phyloP scores from a whole-genome alignment of 2,329 filamentous ascomycete species.

The Didymella exigua region DNA sequence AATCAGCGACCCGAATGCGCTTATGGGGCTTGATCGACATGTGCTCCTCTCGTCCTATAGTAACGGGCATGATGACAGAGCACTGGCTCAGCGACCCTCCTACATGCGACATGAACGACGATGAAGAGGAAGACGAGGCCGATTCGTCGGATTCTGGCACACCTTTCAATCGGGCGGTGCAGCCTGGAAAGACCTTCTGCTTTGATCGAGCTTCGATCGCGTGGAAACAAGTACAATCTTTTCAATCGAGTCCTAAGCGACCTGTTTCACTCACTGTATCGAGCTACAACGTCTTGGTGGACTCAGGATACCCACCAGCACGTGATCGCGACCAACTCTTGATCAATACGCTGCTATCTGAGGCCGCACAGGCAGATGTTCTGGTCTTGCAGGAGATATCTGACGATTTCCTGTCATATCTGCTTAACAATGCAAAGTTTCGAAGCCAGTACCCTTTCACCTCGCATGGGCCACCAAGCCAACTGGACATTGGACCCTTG shows the following conservation, averaged over 20 bases:
- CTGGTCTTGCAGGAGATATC: conserved; percentile 67
- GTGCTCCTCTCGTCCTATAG: neutral
- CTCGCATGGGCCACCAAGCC: conserved; percentile 63
- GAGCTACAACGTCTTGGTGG: conserved; percentile 54
- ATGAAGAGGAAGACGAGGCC: conserved; percentile 4
- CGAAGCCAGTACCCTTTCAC: conserved; percentile 59
- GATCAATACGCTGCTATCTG: conserved; percentile 42
- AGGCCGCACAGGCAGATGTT: conserved; percentile 45
- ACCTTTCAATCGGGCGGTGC: conserved; percentile 21
- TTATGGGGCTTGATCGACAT: conserved; percentile 60
- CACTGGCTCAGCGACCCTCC: conserved; percentile 20
- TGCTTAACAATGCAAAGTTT: conserved; percentile 58
- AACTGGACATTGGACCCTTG: conserved; percentile 60
- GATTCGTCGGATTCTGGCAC: neutral
- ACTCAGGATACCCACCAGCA: conserved; percentile 46
- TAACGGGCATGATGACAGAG: conserved; percentile 8
- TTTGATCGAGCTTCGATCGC: conserved; percentile 28
- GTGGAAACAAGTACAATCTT: conserved; percentile 28
- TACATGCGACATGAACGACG: neutral
- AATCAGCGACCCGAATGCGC: conserved; percentile 57
- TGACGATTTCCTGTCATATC: conserved; percentile 64
- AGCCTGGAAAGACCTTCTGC: conserved; percentile 39
- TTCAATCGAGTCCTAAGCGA: neutral
- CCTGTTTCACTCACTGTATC: conserved; percentile 40
- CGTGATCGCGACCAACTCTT: conserved; percentile 47